Evolutionary conservation across 2,329 filamentous ascomycete species (phyloP), one percentile per base, ranked within the genome.

Genomic region (Aspergillus awamori): DNA sequence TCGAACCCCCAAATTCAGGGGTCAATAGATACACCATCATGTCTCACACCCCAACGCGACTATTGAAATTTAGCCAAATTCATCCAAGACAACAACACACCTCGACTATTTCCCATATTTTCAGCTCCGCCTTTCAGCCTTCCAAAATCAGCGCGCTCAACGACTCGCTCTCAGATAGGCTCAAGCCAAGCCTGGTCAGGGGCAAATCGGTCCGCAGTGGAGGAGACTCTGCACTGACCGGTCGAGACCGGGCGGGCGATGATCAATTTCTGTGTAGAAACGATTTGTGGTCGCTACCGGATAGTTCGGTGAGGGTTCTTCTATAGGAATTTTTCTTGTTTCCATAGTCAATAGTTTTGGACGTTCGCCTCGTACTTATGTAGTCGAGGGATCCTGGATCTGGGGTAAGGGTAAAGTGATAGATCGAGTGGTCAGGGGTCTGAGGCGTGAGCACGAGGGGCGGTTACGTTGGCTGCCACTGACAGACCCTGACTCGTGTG

Each of bases 181-280:
- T 56, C 53, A 45, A 15, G 53, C 53, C 53, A 56, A 56, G 53
- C 53, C 43, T 45, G 28, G 43, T 56, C 53, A 56, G 53, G 53
- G 53, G 53, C 53, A 56, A 43, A 28, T 36, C 53, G 53, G 53
- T 56, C 53, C 53, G 41, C 39, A 47, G 53, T 56, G 53, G 53
- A 47, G 53, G 53, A 38, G 15, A 24, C 3, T n/a, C 24, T 45
- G 53, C 53, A 56, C 53, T 56, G 53, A 56, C 53, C 26, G 53
- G 53, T 56, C 53, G 39, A 56, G 53, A 56, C 53, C 53, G 53
- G 38, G 53, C 53, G 53, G 33, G 8, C 28, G 53, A 22, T 56
- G 53, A 47, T 56, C 53, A 8, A 30, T 36, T 13, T 2, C 41
- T 36, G 13, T 36, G 33, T 30, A 11, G 28, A 10, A 36, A 13